These are phyloP conservation scores for Ligustrum vulgare DNA, from an alignment of 257 asterid species.

Conservation along the genomic window DNA sequence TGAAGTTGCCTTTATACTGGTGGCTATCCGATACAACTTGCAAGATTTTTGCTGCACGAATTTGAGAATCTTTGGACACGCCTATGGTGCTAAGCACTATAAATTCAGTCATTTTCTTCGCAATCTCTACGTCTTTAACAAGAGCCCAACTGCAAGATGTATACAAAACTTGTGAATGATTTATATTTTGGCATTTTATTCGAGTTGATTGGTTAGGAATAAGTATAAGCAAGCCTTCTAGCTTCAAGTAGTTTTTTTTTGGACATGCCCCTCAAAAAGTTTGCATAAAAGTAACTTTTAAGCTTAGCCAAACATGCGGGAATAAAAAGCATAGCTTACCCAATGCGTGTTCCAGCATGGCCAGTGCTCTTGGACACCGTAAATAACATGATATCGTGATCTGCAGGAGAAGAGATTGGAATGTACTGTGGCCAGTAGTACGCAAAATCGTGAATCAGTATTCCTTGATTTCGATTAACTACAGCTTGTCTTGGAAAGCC, in stretches of 20 bases:
- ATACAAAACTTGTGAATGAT: neutral
- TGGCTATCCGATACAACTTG: slow-evolving; percentile 57
- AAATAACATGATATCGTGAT: slow-evolving; percentile 88
- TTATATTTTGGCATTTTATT: neutral
- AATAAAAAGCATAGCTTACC: slow-evolving; percentile 41
- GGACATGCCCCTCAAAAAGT: no score
- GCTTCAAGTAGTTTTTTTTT: no score
- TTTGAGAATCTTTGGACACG: slow-evolving; percentile 90
- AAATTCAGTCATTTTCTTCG: slow-evolving; percentile 74
- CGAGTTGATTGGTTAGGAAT: neutral
- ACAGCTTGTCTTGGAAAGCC: slow-evolving; percentile 70
- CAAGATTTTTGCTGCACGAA: slow-evolving; percentile 79
- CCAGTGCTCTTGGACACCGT: slow-evolving; percentile 94
- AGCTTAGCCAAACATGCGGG: neutral
- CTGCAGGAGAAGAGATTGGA: slow-evolving; percentile 63
- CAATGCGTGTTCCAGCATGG: slow-evolving; percentile 87
- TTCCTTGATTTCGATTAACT: slow-evolving; percentile 57
- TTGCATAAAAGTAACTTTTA: neutral
- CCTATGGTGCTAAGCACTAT: slow-evolving; percentile 80
- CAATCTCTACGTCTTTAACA: slow-evolving; percentile 69
- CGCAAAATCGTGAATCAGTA: slow-evolving; percentile 79
- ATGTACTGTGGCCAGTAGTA: slow-evolving; percentile 96
- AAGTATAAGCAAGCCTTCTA: neutral
- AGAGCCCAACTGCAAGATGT: slow-evolving; percentile 79
- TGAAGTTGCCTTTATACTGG: slow-evolving; percentile 29